Percentiles rank a stretch among this genome's conserved stretches.
phyloP scores from a whole-genome alignment of 208 protist species.

The Crithidia thermophila region DNA sequence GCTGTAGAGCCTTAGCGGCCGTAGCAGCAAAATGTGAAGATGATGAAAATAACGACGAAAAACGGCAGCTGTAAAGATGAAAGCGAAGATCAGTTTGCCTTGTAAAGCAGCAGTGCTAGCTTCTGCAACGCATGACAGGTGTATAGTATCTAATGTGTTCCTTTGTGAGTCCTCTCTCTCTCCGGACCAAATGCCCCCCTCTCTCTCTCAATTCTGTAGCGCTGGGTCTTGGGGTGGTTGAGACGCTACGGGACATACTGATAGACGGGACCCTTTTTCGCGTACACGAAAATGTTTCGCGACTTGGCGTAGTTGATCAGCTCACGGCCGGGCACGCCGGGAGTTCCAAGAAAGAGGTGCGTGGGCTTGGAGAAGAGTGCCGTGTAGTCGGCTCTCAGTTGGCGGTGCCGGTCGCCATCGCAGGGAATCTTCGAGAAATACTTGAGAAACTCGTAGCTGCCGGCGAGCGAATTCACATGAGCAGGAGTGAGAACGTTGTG shows the following conservation, averaged over 20 bases:
- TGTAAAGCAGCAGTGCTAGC: too few relatives aligned
- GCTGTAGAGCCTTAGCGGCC: neutral
- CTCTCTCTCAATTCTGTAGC: too few relatives aligned
- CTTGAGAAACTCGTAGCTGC: slow-evolving; percentile 67
- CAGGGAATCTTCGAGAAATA: slow-evolving; percentile 60
- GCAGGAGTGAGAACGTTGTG: slow-evolving; percentile 55
- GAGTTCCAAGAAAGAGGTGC: slow-evolving; percentile 79
- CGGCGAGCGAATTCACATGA: slow-evolving; percentile 68
- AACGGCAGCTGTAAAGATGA: neutral
- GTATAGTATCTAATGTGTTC: too few relatives aligned
- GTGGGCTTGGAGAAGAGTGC: slow-evolving; percentile 59
- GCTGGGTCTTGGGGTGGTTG: too few relatives aligned
- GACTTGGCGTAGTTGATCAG: slow-evolving; percentile 80
- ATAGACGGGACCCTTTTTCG: slow-evolving; percentile 65
- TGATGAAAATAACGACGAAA: neutral
- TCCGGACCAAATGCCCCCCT: too few relatives aligned
- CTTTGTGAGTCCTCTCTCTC: too few relatives aligned
- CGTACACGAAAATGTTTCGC: slow-evolving; percentile 87
- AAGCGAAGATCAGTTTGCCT: too few relatives aligned
- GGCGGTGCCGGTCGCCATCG: slow-evolving; percentile 81
- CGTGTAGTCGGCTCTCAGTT: slow-evolving; percentile 66
- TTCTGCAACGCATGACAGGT: too few relatives aligned
- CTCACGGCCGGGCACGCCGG: slow-evolving; percentile 60
- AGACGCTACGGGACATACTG: slow-evolving; percentile 62
- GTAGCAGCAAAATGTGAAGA: slow-evolving; percentile 8